A percentile compares a stretch with the other conserved stretches of the same genome.
Evolutionary conservation across 257 asterid species (phyloP).

Genomic region (Sherardia arvensis): DNA sequence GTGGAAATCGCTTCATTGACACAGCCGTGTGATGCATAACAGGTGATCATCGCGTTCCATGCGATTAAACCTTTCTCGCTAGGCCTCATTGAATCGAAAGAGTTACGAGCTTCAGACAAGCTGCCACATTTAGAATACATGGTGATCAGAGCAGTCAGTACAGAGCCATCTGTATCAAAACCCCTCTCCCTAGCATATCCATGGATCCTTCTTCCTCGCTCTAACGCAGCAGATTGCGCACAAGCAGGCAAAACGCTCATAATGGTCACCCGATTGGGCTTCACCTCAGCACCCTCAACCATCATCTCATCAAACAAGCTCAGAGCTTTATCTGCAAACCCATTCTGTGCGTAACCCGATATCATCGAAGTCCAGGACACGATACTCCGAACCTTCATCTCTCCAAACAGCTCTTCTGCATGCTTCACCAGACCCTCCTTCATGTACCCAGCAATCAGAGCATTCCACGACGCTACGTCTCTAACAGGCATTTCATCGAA

Average conservation of each 20-base stretch:
- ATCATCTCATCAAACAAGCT: not conserved
- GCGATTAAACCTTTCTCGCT: slow-evolving; percentile 42
- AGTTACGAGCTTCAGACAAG: slow-evolving; percentile 64
- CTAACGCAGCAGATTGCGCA: slow-evolving; percentile 53
- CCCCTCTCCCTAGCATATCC: slow-evolving; percentile 38
- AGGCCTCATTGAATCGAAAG: slow-evolving; percentile 41
- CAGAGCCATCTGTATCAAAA: slow-evolving; percentile 51
- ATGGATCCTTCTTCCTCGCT: slow-evolving; percentile 57
- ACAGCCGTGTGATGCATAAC: slow-evolving; percentile 69
- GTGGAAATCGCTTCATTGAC: slow-evolving; percentile 45
- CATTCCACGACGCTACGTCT: not conserved
- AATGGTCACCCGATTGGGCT: slow-evolving; percentile 35
- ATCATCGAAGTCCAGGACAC: not conserved
- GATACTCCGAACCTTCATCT: not conserved
- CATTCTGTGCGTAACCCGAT: not conserved
- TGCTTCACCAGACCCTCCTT: not conserved
- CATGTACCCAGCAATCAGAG: not conserved
- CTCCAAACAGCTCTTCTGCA: not conserved
- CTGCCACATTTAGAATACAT: slow-evolving; percentile 91
- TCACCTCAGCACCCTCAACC: not conserved
- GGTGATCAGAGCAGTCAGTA: slow-evolving; percentile 56
- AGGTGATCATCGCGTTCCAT: slow-evolving; percentile 75
- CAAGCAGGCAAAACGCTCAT: slow-evolving; percentile 82
- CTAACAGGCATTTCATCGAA: slow-evolving; percentile 24
- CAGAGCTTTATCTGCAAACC: not conserved